Evolutionary conservation across 2,329 filamentous ascomycete genomes (phyloP).

Genomic region (Neonectria coccinea): DNA sequence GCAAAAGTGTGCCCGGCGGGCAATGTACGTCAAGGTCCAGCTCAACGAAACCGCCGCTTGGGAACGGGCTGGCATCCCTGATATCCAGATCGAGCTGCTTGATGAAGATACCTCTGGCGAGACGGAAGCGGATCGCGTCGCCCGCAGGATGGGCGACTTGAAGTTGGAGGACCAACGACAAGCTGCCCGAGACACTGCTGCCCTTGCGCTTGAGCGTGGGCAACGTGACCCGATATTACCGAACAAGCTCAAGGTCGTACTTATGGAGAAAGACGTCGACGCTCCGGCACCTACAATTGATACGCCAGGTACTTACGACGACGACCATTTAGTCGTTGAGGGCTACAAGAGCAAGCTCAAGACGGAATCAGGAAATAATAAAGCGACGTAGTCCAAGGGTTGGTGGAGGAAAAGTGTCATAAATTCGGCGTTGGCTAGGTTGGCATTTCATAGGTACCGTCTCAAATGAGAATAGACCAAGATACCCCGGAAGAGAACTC

Average conservation of each 20-base stretch:
- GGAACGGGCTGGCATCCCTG: conserved; percentile 74
- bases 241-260: conserved; percentile 59
- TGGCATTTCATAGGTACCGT: conserved; percentile 4
- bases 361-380: conserved; percentile 28
- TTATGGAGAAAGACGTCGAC: conserved; percentile 62
- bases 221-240: conserved; percentile 39
- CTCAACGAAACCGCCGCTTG: conserved; percentile 86
- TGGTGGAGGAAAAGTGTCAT: conserved; percentile 12
- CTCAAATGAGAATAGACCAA: conserved; percentile 20
- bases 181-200: conserved; percentile 53
- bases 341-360: conserved; percentile 60
- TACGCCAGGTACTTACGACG: conserved; percentile 48
- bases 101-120: conserved; percentile 71
- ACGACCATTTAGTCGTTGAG: conserved; percentile 61
- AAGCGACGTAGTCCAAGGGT: conserved; percentile 12
- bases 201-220: conserved; percentile 65
- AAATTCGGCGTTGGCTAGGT: conserved; percentile 31
- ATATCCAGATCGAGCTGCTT: conserved; percentile 70
- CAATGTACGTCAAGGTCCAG: conserved; percentile 89
- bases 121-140: conserved; percentile 55
- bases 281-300: conserved; percentile 35
- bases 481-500: conserved; percentile 31
- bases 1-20: conserved; percentile 79
- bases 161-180: conserved; percentile 59
- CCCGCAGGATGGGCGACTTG: conserved; percentile 55